These are phyloP conservation scores for Calonectria crousiana DNA, from an alignment of 2,329 filamentous ascomycete genomes.

Conservation along the genomic window DNA sequence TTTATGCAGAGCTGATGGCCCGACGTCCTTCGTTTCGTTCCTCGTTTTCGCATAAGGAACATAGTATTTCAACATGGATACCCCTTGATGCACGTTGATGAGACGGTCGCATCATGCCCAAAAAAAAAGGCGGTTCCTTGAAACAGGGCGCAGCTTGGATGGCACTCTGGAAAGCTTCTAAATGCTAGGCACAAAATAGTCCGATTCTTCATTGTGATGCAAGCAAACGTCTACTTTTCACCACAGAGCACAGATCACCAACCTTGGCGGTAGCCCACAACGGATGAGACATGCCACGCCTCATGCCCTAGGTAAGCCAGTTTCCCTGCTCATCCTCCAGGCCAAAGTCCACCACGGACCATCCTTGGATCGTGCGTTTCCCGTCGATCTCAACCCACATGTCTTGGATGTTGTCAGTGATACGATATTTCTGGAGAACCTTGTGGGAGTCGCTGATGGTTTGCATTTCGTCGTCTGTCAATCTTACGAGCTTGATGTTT, in stretches of 20 bases:
- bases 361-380: conserved; percentile 10
- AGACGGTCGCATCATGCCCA: background rate
- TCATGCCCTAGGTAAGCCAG: background rate
- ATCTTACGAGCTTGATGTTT: conserved; percentile 16
- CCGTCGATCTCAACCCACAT: conserved; percentile 17
- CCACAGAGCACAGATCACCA: background rate
- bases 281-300: background rate
- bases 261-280: background rate
- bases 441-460: conserved; percentile 9
- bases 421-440: background rate
- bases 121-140: background rate
- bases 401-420: background rate
- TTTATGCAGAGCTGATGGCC: background rate
- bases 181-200: background rate
- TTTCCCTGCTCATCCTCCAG: conserved; percentile 22
- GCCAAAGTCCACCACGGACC: conserved; percentile 22
- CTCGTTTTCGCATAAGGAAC: background rate
- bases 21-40: background rate
- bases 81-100: background rate
- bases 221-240: background rate
- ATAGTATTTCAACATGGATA: background rate
- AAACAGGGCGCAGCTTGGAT: background rate
- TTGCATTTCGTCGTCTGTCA: conserved; percentile 6
- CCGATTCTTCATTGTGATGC: background rate
- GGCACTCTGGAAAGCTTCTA: background rate